phyloP scores from a whole-genome alignment of 306 rosid genomes.

The Prunus mume region DNA sequence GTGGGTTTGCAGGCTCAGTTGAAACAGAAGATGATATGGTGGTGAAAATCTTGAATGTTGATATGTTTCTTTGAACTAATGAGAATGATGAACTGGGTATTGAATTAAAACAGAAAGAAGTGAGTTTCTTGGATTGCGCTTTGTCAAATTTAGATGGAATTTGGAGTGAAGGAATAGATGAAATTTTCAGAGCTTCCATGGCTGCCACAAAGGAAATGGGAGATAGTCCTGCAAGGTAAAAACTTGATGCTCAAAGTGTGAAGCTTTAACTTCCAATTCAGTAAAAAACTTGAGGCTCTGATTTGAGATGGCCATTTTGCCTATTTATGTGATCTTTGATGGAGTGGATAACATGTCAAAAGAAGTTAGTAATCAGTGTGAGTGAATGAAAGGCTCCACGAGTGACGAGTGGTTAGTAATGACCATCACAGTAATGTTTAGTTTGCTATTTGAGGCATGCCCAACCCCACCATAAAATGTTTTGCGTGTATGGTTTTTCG shows the following conservation, averaged over 20 bases:
- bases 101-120: slow-evolving; percentile 22
- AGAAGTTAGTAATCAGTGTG: too few species aligned
- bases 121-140: slow-evolving; percentile 30
- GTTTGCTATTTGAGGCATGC: background rate
- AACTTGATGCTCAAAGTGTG: background rate
- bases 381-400: background rate
- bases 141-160: slow-evolving; percentile 20
- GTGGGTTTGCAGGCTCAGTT: slow-evolving; percentile 37
- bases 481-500: background rate
- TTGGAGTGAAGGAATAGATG: slow-evolving; percentile 40
- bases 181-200: slow-evolving; percentile 55
- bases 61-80: background rate
- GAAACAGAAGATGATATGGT: slow-evolving; percentile 51
- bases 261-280: background rate
- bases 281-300: slow-evolving; percentile 4
- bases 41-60: slow-evolving; percentile 45
- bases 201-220: slow-evolving; percentile 2
- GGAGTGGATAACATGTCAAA: background rate
- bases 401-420: background rate
- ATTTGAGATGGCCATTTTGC: background rate
- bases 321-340: background rate
- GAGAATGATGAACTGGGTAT: slow-evolving; percentile 24
- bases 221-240: background rate
- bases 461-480: background rate
- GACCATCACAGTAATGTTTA: background rate